These are phyloP conservation scores for Amanita pallidorosea DNA, from an alignment of 768 basidiomycete species.

Conservation along the genomic window DNA sequence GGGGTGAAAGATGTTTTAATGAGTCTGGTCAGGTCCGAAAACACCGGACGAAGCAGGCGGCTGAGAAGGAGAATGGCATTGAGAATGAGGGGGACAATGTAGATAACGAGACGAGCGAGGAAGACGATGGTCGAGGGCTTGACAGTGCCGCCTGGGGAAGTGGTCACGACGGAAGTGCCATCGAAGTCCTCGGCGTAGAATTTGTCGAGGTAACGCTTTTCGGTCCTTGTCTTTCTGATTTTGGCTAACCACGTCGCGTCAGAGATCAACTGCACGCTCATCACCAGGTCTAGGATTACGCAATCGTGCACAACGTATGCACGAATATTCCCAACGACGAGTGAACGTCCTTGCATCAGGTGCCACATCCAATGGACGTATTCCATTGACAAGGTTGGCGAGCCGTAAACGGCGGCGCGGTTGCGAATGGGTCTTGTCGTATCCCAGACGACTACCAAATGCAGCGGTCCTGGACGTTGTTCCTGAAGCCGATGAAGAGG, in stretches of 20 bases:
- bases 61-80: slow-evolving; percentile 15
- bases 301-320: slow-evolving; percentile 55
- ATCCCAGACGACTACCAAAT: slow-evolving; percentile 24
- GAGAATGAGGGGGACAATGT: slow-evolving; percentile 15
- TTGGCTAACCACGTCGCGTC: background rate
- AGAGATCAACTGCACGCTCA: slow-evolving; percentile 42
- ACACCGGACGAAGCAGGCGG: slow-evolving; percentile 13
- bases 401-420: slow-evolving; percentile 33
- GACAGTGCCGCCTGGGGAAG: slow-evolving; percentile 71
- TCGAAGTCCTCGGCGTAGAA: slow-evolving; percentile 57
- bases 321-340: slow-evolving; percentile 57
- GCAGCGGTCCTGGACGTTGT: slow-evolving; percentile 30
- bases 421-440: slow-evolving; percentile 20
- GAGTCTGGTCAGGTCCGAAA: slow-evolving; percentile 10
- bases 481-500: slow-evolving; percentile 22
- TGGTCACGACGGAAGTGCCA: slow-evolving; percentile 67
- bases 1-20: slow-evolving; percentile 27
- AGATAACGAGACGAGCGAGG: slow-evolving; percentile 18
- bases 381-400: slow-evolving; percentile 20
- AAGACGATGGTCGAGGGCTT: slow-evolving; percentile 51
- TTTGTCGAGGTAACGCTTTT: slow-evolving; percentile 48
- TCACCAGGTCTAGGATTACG: slow-evolving; percentile 43
- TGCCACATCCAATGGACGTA: slow-evolving; percentile 10
- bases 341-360: slow-evolving; percentile 31
- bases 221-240: slow-evolving; percentile 1